These are phyloP conservation scores for Coffea humblotiana DNA, from an alignment of 305 asterid genomes.

Conservation along the genomic window DNA sequence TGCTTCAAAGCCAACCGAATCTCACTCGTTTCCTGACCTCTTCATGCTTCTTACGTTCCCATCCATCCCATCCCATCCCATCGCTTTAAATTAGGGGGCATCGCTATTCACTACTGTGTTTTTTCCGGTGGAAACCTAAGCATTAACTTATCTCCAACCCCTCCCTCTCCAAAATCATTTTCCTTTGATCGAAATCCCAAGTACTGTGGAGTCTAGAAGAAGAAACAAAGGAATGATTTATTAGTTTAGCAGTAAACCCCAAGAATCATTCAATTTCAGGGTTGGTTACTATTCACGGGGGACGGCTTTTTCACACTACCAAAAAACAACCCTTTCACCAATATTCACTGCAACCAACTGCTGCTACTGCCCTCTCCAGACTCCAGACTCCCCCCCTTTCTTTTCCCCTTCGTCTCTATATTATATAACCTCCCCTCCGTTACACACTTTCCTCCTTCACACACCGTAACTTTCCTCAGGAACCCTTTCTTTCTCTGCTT, in stretches of 20 bases:
- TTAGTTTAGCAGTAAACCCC: constrained; percentile 9
- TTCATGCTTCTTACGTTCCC: constrained; percentile 31
- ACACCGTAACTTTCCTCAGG: background rate
- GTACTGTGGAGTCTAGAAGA: background rate
- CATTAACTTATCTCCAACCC: no score
- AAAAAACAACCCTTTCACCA: constrained; percentile 27
- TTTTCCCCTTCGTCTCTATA: background rate
- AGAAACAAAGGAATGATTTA: background rate
- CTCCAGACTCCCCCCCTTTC: background rate
- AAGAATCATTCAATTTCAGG: constrained; percentile 14
- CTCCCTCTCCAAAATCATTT: no score
- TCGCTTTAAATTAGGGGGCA: background rate
- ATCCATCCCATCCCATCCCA: background rate
- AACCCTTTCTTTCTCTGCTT: background rate
- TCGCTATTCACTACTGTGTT: background rate
- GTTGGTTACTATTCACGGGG: constrained; percentile 22
- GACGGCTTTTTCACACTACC: constrained; percentile 21
- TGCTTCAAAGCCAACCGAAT: constrained; percentile 93
- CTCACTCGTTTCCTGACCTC: constrained; percentile 44
- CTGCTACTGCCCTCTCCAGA: background rate
- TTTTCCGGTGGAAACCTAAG: background rate
- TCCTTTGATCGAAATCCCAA: background rate
- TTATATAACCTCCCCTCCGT: constrained; percentile 21
- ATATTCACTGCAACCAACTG: constrained; percentile 8
- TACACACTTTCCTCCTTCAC: constrained; percentile 25